Base-by-base conservation (phyloP, 176 grass and related monocot species). In the Hyparrhenia diplandra region DNA sequence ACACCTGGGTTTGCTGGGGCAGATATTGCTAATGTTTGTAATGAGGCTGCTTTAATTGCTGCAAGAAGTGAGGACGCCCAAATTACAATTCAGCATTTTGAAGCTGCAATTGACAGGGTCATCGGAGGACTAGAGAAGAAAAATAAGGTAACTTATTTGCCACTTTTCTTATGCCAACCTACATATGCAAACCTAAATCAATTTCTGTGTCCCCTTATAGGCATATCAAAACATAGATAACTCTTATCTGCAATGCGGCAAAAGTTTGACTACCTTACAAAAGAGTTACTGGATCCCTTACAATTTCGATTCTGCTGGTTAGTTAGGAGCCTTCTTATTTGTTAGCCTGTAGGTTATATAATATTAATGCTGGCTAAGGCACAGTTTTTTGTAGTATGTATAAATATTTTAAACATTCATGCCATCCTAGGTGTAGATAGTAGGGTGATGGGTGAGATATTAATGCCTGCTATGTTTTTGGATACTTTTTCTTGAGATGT, bases 81-180 rank as follows among this genome's bases (percentile, higher is more conserved):
- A 63, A 85, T 95, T 64, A 93, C 90, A 41, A 93, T 95, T 82
- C 71, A 91, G 5, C 92, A 93, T 91, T 95, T 98, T 88, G 96
- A 95, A 64, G 55, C 86, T 79, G 96, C 96, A 63, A 90, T 95
- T 90, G 92, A 93, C 75, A 90, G 96, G 76, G 86, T 95, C 58
- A 98, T 98, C 32, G 96, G 96, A 18, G 96, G 92, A 21, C 81
- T 95, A 68, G 92, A 95, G 86, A 98, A 98, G 90, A 98, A 98
- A 88, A 98, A 98, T 75, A 95, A 89, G 88, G 96, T 95, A 85
- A 81, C 13, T 54, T 72, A 42, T 49, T 79, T 82, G 4, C 73
- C 54, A 64, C 58, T 67, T 45, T 23, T 32, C 24, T 12, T 24
- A 20, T 76, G 61, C 67, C 11, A 73, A 45, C 42, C 12, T 6